A percentile compares a stretch with the other conserved stretches of the same genome.
Evolutionary conservation across 2,329 filamentous ascomycete species (phyloP).

Genomic region (Pseudocercospora fijiensis): DNA sequence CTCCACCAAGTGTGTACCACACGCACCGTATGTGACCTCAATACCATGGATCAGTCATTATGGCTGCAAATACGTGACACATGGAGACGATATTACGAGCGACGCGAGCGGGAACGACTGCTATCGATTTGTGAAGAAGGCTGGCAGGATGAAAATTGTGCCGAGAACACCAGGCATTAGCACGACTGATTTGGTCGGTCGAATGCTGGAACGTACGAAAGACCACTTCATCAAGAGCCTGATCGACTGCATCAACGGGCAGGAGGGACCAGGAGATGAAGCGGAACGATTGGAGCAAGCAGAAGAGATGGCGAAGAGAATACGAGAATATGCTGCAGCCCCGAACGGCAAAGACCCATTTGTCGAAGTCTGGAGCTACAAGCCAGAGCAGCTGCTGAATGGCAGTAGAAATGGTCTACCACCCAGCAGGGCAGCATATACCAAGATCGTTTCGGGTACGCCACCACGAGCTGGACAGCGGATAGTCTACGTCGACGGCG

Average conservation of each 20-base stretch:
- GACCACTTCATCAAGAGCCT: constrained; percentile 82
- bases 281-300: constrained; percentile 66
- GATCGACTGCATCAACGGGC: constrained; percentile 37
- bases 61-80: constrained; percentile 91
- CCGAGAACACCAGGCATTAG: constrained; percentile 95
- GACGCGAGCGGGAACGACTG: constrained; percentile 93
- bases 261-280: constrained; percentile 63
- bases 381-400: constrained; percentile 18
- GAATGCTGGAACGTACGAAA: constrained; percentile 95
- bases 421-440: constrained; percentile 15
- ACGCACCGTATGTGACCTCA: constrained; percentile 91
- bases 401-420: constrained; percentile 46
- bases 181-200: constrained; percentile 94
- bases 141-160: constrained; percentile 91
- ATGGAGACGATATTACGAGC: constrained; percentile 95
- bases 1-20: constrained; percentile 78
- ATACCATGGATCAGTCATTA: constrained; percentile 94
- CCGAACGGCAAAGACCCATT: constrained; percentile 75
- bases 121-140: constrained; percentile 95
- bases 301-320: constrained; percentile 69
- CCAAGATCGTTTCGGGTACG: constrained; percentile 65
- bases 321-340: constrained; percentile 84
- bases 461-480: constrained; percentile 73
- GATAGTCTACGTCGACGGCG: constrained; percentile 92
- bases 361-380: constrained; percentile 83